Percentiles rank a stretch among this genome's conserved stretches.
Evolutionary conservation across 371 early-diverging fungal genomes (phyloP).

Genomic region (Blakeslea trispora): DNA sequence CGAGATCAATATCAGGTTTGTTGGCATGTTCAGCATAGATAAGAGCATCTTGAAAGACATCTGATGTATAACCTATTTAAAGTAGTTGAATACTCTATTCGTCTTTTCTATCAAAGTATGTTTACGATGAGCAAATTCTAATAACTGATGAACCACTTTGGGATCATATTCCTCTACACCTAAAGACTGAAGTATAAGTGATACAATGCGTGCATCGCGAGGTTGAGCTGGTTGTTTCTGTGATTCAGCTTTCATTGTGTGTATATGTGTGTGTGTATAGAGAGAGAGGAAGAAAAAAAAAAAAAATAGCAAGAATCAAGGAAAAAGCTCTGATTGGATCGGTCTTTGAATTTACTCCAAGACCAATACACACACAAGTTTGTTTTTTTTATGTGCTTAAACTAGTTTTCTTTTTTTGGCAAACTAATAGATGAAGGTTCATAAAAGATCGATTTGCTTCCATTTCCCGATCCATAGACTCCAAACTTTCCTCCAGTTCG

Average conservation of each 20-base stretch:
- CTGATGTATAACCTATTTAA: constrained; percentile 85
- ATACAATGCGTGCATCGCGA: constrained; percentile 90
- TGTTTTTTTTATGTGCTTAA: no score
- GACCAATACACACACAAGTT: no score
- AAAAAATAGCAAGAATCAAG: no score
- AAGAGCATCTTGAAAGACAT: constrained; percentile 93
- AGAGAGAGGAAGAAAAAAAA: no score
- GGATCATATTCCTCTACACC: constrained; percentile 97
- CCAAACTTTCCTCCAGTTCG: constrained; percentile 27
- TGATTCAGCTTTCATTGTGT: constrained; percentile 9
- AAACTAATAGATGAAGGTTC: constrained; percentile 34
- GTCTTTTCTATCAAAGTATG: background rate
- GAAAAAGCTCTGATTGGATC: no score
- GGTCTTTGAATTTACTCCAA: no score
- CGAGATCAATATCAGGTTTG: constrained; percentile 78
- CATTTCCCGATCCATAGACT: constrained; percentile 38
- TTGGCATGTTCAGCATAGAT: constrained; percentile 94
- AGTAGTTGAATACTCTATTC: no score
- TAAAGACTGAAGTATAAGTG: constrained; percentile 87
- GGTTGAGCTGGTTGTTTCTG: constrained; percentile 54
- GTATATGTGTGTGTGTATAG: no score
- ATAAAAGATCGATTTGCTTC: constrained; percentile 41
- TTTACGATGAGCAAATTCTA: constrained; percentile 93
- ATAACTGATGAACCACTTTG: constrained; percentile 92
- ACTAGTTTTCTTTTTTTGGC: no score